Evolutionary conservation across 805 yeast genomes (phyloP).

Genomic region (Candida ortonii): DNA sequence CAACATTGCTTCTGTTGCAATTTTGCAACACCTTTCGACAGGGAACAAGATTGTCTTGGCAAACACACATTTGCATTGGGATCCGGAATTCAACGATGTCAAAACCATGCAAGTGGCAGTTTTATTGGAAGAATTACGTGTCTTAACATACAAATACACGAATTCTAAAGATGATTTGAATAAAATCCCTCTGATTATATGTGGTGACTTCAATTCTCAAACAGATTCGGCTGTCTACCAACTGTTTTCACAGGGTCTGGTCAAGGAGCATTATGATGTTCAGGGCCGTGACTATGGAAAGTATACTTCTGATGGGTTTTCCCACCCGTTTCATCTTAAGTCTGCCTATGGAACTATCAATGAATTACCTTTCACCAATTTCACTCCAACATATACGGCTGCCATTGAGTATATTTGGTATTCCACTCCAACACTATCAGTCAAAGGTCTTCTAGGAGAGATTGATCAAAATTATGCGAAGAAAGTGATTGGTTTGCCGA

Average conservation of each 20-base stretch:
- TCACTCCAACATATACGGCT: slow-evolving; percentile 89
- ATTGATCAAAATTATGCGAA: slow-evolving; percentile 75
- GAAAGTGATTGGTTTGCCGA: slow-evolving; percentile 87
- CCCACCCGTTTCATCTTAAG: slow-evolving; percentile 74
- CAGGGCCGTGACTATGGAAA: slow-evolving; percentile 87
- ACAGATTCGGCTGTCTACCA: slow-evolving; percentile 89
- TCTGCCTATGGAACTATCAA: slow-evolving; percentile 83
- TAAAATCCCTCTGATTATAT: slow-evolving; percentile 72
- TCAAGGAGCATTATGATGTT: slow-evolving; percentile 76
- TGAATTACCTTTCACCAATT: slow-evolving; percentile 92
- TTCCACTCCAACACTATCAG: slow-evolving; percentile 74
- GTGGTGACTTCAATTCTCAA: slow-evolving; percentile 95
- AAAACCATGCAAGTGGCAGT: slow-evolving; percentile 95
- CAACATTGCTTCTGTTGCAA: slow-evolving; percentile 77
- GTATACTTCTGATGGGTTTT: slow-evolving; percentile 85
- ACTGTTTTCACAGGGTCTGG: slow-evolving; percentile 76
- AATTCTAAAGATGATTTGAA: slow-evolving; percentile 29
- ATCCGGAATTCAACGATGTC: slow-evolving; percentile 93
- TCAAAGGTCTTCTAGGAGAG: slow-evolving; percentile 81
- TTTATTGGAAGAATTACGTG: slow-evolving; percentile 80
- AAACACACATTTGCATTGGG: slow-evolving; percentile 98
- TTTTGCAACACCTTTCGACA: slow-evolving; percentile 68
- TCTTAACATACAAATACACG: slow-evolving; percentile 46
- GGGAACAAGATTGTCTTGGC: slow-evolving; percentile 73
- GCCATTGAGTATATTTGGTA: slow-evolving; percentile 96